Evolutionary conservation across 2,329 filamentous ascomycete species (phyloP).

Genomic region (Colletotrichum orchidophilum): DNA sequence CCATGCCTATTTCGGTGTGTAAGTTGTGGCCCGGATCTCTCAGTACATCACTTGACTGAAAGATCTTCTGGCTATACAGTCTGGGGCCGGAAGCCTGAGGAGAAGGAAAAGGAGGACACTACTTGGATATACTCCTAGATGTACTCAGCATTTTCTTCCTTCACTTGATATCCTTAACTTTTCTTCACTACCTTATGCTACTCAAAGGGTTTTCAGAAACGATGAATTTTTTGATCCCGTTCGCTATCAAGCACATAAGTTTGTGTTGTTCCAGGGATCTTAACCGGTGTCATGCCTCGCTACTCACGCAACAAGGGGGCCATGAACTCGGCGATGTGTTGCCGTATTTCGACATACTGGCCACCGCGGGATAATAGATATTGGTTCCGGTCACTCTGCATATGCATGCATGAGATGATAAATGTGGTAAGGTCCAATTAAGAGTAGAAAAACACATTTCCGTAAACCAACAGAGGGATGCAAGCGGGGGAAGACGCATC

Average conservation of each 20-base stretch:
- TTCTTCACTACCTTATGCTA: too few species aligned
- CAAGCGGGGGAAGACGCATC: not conserved
- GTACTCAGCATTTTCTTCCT: not conserved
- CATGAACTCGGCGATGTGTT: too few species aligned
- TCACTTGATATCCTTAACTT: too few species aligned
- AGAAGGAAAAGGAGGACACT: not conserved
- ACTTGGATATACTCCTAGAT: not conserved
- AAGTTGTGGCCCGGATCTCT: conserved; percentile 30
- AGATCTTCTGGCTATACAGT: not conserved
- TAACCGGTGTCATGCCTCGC: too few species aligned
- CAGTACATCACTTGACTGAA: not conserved
- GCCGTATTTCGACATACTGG: too few species aligned
- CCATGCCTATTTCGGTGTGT: conserved; percentile 51
- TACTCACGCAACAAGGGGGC: not conserved
- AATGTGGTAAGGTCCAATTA: not conserved
- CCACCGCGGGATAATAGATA: too few species aligned
- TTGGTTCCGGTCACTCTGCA: not conserved
- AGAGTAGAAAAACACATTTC: not conserved
- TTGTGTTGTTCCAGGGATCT: too few species aligned
- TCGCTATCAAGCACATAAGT: too few species aligned
- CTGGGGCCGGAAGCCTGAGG: conserved; percentile 14
- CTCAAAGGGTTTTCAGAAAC: too few species aligned
- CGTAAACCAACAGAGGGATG: not conserved
- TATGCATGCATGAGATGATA: not conserved
- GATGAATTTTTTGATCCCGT: too few species aligned